phyloP scores from a whole-genome alignment of 2,329 filamentous ascomycete species.

The Colletotrichum euphorbiae region DNA sequence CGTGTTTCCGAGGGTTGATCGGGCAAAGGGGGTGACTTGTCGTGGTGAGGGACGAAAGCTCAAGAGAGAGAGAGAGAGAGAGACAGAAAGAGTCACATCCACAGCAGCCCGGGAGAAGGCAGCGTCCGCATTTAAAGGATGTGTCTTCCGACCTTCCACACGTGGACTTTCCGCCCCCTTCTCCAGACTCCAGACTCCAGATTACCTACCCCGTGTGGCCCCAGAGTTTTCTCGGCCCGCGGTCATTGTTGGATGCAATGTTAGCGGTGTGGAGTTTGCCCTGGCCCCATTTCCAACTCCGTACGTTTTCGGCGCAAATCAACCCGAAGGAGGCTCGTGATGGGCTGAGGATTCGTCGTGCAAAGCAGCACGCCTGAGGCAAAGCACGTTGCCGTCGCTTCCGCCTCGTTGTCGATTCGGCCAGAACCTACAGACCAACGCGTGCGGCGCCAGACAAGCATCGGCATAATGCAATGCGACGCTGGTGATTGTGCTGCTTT shows the following conservation, averaged over 20 bases:
- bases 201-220: slow-evolving; percentile 25
- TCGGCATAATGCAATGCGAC: slow-evolving; percentile 30
- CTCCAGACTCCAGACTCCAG: slow-evolving; percentile 29
- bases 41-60: slow-evolving; percentile 3
- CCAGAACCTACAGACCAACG: neutral
- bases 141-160: neutral
- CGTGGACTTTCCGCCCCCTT: neutral
- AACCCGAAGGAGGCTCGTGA: slow-evolving; percentile 10
- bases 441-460: slow-evolving; percentile 12
- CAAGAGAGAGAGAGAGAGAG: neutral
- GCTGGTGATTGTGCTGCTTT: slow-evolving; percentile 17
- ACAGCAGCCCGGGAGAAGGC: neutral
- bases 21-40: slow-evolving; percentile 7
- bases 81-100: neutral
- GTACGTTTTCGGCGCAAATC: slow-evolving; percentile 11
- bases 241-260: slow-evolving; percentile 18
- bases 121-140: slow-evolving; percentile 9
- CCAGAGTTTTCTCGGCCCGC: slow-evolving; percentile 22
- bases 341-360: slow-evolving; percentile 10
- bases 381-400: neutral
- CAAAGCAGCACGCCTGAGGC: slow-evolving; percentile 5
- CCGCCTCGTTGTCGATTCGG: slow-evolving; percentile 4
- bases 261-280: slow-evolving; percentile 8
- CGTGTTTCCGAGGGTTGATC: neutral
- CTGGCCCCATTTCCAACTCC: neutral